Conservation (phyloP, 768 basidiomycete genomes). For the Tricholoma matsutake region DNA sequence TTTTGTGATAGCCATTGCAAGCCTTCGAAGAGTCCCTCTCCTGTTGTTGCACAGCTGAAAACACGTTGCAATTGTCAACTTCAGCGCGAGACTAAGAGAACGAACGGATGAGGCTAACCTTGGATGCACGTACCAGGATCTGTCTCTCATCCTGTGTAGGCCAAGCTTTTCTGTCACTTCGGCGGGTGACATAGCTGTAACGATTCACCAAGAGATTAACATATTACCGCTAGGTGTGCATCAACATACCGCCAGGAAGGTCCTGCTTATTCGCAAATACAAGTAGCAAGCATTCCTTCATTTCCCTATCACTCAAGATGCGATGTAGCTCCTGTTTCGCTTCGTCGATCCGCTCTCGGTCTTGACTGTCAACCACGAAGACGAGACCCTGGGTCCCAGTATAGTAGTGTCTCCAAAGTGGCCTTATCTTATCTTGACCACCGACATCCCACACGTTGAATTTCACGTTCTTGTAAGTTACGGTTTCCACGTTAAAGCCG, state of each 20-base stretch:
- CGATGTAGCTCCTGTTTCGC: slow-evolving; percentile 94
- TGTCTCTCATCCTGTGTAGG: slow-evolving; percentile 91
- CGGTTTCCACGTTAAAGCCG: slow-evolving; percentile 99
- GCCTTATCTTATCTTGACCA: slow-evolving; percentile 99
- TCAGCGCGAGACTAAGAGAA: not conserved
- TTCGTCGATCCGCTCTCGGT: slow-evolving; percentile 93
- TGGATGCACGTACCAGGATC: slow-evolving; percentile 99
- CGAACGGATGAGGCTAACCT: slow-evolving; percentile 52
- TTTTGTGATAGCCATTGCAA: slow-evolving; percentile 97
- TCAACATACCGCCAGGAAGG: slow-evolving; percentile 81
- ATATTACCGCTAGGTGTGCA: not conserved
- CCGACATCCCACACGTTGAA: slow-evolving; percentile 97
- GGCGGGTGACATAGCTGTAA: slow-evolving; percentile 94
- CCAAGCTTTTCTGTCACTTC: slow-evolving; percentile 98
- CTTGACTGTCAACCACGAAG: slow-evolving; percentile 97
- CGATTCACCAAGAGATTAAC: too few species aligned
- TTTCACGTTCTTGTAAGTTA: slow-evolving; percentile 98
- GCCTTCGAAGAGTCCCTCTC: slow-evolving; percentile 96
- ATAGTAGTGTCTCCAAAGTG: slow-evolving; percentile 98
- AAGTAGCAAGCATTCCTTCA: slow-evolving; percentile 94
- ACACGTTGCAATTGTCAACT: slow-evolving; percentile 6
- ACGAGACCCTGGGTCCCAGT: slow-evolving; percentile 98
- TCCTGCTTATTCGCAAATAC: slow-evolving; percentile 99
- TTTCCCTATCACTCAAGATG: slow-evolving; percentile 94
- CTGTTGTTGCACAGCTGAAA: slow-evolving; percentile 88